Percentiles rank a stretch among this genome's conserved stretches.
These are phyloP conservation scores for Stentor roeselii DNA, from an alignment of 73 alveolate genomes.

Conservation along the genomic window DNA sequence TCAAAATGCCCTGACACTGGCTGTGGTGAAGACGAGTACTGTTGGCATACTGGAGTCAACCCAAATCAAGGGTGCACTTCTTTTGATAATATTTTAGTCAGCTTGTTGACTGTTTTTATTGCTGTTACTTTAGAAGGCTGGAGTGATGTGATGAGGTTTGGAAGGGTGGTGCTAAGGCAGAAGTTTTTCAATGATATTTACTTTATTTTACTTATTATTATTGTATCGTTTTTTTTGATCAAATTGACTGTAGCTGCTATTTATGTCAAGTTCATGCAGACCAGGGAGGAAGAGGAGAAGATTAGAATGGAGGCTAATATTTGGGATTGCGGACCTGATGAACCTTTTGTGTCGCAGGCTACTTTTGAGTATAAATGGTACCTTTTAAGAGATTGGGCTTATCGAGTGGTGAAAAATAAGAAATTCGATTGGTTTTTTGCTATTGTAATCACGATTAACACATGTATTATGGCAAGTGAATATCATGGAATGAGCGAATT, in stretches of 20 bases:
- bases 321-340: neutral
- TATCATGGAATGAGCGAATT: neutral
- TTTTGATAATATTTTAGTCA: slow-evolving; percentile 71
- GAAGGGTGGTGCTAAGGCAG: slow-evolving; percentile 47
- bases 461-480: slow-evolving; percentile 13
- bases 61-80: slow-evolving; percentile 81
- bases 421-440: neutral
- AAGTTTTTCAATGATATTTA: slow-evolving; percentile 50
- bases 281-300: neutral
- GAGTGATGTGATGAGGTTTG: slow-evolving; percentile 54
- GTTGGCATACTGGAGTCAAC: slow-evolving; percentile 43
- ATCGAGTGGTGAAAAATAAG: neutral
- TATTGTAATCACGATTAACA: slow-evolving; percentile 6
- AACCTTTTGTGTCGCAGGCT: neutral
- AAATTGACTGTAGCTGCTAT: slow-evolving; percentile 39
- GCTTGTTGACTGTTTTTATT: slow-evolving; percentile 56
- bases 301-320: neutral
- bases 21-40: slow-evolving; percentile 30
- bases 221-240: slow-evolving; percentile 42
- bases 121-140: slow-evolving; percentile 78
- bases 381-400: neutral
- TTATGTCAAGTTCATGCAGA: neutral
- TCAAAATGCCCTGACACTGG: neutral
- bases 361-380: slow-evolving; percentile 3
- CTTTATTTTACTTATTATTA: slow-evolving; percentile 22